Conservation (phyloP, 176 grass and related monocot genomes). For the Oryza meridionalis region DNA sequence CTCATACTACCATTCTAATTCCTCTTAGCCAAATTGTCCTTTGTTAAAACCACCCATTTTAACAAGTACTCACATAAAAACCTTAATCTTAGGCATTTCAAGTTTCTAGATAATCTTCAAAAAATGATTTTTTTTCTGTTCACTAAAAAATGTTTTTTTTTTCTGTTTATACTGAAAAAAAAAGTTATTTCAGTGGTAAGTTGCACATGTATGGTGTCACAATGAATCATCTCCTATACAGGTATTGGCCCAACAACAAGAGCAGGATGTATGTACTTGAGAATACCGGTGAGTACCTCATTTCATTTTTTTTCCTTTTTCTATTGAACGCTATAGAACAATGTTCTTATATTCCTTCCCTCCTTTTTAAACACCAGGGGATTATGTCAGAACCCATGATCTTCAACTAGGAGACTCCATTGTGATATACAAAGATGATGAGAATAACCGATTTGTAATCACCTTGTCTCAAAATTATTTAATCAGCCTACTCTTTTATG, state of each 20-base stretch:
- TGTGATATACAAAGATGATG: conserved; percentile 93
- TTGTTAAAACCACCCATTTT: too few relatives aligned
- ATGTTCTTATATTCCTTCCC: conserved; percentile 30
- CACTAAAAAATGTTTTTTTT: background rate
- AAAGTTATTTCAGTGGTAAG: background rate
- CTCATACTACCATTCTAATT: too few relatives aligned
- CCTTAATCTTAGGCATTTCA: too few relatives aligned
- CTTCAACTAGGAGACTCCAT: conserved; percentile 86
- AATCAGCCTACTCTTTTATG: background rate
- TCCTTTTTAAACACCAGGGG: conserved; percentile 49
- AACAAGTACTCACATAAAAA: too few relatives aligned
- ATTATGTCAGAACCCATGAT: conserved; percentile 73
- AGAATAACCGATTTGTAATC: conserved; percentile 71
- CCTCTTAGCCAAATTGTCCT: too few relatives aligned
- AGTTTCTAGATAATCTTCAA: background rate
- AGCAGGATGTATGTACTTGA: conserved; percentile 99
- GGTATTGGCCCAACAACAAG: conserved; percentile 97
- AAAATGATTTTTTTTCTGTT: background rate
- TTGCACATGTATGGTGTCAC: conserved; percentile 33
- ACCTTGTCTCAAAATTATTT: conserved; percentile 16
- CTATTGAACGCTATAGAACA: background rate
- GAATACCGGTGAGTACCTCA: conserved; percentile 69
- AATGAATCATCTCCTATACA: conserved; percentile 36
- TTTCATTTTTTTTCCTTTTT: background rate
- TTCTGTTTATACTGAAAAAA: background rate